Base-by-base conservation (phyloP, 2,329 filamentous ascomycete species). In the Exophiala oligosperma region DNA sequence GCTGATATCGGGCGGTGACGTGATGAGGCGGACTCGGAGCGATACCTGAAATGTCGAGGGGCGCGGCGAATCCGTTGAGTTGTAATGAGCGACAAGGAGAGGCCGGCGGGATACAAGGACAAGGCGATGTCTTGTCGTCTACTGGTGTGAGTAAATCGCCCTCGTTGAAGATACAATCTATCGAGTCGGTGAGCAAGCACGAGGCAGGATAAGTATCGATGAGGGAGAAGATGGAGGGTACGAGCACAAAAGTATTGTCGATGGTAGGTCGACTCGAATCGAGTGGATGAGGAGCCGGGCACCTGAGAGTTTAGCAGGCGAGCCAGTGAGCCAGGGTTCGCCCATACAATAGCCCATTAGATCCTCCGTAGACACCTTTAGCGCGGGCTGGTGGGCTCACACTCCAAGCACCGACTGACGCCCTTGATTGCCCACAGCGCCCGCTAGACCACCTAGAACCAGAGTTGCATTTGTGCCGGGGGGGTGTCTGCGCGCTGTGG, bases 1-100 rank as follows among this genome's bases (percentile, higher is more conserved):
- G 44, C 23, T 26, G 41, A 47, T n/a, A 24, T 21, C 24, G n/a
- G 55, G 44, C 29, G 14, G 52, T 54, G 53, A 60, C 44, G 54
- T 53, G 56, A 41, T 55, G 52, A 37, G 32, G 24, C 21, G 52
- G 26, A 26, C 40, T 54, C 43, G 52, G 52, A 48, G 11, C 32
- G 32, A 35, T 11, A 35, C 32, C 32, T 35, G 8, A 17, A 43
- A 9, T 43, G 40, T 43, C n/a, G 21, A 35, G 32, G 40, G 52
- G 32, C 37, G 35, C 44, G 44, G 52, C 24, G 52, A 43, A 23
- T 28, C 24, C 32, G 21, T 23, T 7, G 44, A 49, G 44, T 23
- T 28, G 5, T 49, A 49, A 46, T 49, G 52, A 55, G 35, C 52
- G 52, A 55, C 44, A 43, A 40, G 9, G 43, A 41, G 24, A 32